phyloP scores from a whole-genome alignment of 2,329 filamentous ascomycete species.

The Rutstroemia sp. region DNA sequence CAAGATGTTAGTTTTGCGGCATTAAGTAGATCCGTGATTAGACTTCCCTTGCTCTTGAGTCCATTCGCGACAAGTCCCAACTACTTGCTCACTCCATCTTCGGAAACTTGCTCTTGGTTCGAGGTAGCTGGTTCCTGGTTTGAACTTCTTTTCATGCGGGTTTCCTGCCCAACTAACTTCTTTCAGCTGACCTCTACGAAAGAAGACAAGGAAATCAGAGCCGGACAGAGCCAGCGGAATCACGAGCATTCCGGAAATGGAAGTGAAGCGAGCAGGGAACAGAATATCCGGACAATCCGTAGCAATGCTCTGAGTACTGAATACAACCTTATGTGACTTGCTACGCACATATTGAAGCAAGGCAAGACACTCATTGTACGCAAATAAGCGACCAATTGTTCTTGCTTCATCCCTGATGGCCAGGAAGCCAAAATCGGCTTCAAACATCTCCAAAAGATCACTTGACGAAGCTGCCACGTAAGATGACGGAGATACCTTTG shows the following conservation, averaged over 20 bases:
- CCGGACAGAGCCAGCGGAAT: conserved; percentile 76
- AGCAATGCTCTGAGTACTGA: conserved; percentile 68
- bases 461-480: conserved; percentile 17
- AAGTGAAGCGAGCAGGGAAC: conserved; percentile 71
- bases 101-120: conserved; percentile 77
- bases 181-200: conserved; percentile 65
- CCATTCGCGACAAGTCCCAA: conserved; percentile 82
- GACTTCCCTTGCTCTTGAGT: conserved; percentile 60
- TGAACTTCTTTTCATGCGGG: conserved; percentile 71
- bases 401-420: conserved; percentile 85
- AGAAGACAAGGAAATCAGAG: conserved; percentile 83
- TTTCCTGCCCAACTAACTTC: conserved; percentile 80
- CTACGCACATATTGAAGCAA: conserved; percentile 79
- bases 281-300: conserved; percentile 74
- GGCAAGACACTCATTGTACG: conserved; percentile 75
- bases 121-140: conserved; percentile 66
- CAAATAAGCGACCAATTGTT: conserved; percentile 66
- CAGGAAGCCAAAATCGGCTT: conserved; percentile 53
- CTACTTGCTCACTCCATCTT: conserved; percentile 65
- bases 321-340: conserved; percentile 64
- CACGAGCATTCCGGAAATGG: conserved; percentile 74
- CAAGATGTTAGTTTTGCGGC: neutral
- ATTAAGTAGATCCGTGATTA: too few species aligned
- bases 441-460: conserved; percentile 18
- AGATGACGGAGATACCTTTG: conserved; percentile 10